Evolutionary conservation across 1,284 basidiomycete species (phyloP).

Genomic region (Limonomyces culmigenus): DNA sequence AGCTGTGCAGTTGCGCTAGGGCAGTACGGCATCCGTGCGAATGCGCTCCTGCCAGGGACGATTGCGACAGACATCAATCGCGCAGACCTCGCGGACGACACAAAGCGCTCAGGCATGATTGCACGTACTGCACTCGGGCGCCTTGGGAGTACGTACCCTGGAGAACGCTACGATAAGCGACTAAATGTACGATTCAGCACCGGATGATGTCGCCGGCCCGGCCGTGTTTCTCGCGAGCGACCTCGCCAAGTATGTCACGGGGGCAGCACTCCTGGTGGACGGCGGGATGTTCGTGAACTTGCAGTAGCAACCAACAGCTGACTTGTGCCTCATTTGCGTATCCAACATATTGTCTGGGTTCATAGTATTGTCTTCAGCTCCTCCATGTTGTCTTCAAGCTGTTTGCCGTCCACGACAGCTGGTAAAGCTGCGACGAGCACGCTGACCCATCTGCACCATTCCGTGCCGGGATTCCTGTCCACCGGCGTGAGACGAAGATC

Average conservation of each 20-base stretch:
- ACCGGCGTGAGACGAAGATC: background rate
- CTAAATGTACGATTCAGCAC: too few relatives aligned
- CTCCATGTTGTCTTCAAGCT: constrained; percentile 13
- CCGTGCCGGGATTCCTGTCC: constrained; percentile 23
- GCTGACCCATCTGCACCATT: constrained; percentile 35
- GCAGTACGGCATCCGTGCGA: constrained; percentile 60
- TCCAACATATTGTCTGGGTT: background rate
- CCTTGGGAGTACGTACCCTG: constrained; percentile 36
- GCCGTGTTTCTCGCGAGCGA: constrained; percentile 65
- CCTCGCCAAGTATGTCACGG: constrained; percentile 59
- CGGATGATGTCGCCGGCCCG: constrained; percentile 64
- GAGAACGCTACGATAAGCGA: too few relatives aligned
- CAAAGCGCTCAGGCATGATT: constrained; percentile 50
- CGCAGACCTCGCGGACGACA: constrained; percentile 47
- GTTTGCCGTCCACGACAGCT: constrained; percentile 25
- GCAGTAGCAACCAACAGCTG: constrained; percentile 27
- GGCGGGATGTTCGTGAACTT: constrained; percentile 69
- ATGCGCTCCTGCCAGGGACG: constrained; percentile 52
- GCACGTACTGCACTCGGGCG: constrained; percentile 52
- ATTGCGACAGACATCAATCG: constrained; percentile 70
- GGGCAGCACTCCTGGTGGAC: constrained; percentile 56
- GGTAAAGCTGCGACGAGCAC: constrained; percentile 38
- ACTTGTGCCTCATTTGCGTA: background rate
- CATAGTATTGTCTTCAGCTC: background rate
- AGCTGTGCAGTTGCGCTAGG: constrained; percentile 67